Evolutionary conservation across 2,329 filamentous ascomycete genomes (phyloP).

Genomic region (Fusarium begoniae): DNA sequence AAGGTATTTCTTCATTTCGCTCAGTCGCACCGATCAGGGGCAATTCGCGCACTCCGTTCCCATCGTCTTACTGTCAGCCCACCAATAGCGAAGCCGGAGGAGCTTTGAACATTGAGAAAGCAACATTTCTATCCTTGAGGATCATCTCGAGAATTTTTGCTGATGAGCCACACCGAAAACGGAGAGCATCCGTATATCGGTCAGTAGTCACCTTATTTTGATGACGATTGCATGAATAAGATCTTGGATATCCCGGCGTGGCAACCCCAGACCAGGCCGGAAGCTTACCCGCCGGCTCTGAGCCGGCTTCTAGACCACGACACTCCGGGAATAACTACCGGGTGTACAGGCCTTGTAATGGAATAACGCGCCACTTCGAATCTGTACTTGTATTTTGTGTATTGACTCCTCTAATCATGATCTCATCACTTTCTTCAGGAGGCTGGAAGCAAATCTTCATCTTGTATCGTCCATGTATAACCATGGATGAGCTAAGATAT

Average conservation of each 20-base stretch:
- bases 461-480: background rate
- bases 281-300: constrained; percentile 9
- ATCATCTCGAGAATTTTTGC: background rate
- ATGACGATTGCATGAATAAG: background rate
- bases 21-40: background rate
- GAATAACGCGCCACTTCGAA: background rate
- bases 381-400: background rate
- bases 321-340: background rate
- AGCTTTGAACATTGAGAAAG: background rate
- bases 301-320: constrained; percentile 8
- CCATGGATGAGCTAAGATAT: constrained; percentile 21
- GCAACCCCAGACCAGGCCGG: constrained; percentile 7
- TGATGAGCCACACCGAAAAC: constrained; percentile 1
- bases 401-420: background rate
- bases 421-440: accelerated
- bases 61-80: constrained; percentile 32
- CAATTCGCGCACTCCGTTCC: background rate
- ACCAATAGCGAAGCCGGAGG: constrained; percentile 34
- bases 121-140: background rate
- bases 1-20: background rate
- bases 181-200: constrained; percentile 4
- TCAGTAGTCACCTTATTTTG: background rate
- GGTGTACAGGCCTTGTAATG: accelerated
- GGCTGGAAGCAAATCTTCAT: background rate
- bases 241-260: background rate